Percentiles rank a stretch among this genome's conserved stretches.
These are phyloP conservation scores for Penicillium bovifimosum DNA, from an alignment of 495 filamentous ascomycete genomes.

Conservation along the genomic window DNA sequence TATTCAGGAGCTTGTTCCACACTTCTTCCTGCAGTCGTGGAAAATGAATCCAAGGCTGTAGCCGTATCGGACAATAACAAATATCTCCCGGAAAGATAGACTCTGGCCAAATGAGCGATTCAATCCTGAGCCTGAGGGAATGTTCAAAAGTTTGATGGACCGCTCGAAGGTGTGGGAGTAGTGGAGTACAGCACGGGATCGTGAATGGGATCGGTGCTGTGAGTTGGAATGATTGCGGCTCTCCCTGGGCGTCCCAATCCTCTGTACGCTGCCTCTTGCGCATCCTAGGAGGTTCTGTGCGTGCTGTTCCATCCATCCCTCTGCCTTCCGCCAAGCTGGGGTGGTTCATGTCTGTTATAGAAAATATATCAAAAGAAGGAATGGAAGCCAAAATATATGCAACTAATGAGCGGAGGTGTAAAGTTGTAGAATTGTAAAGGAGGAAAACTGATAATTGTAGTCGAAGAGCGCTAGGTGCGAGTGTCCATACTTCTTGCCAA, in stretches of 20 bases:
- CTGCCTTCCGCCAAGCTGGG: background rate
- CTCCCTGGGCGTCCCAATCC: background rate
- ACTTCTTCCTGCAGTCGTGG: constrained; percentile 19
- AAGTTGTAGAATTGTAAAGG: no score
- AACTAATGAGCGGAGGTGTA: no score
- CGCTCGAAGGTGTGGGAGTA: background rate
- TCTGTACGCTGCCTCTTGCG: background rate
- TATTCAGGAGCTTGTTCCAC: constrained; percentile 12
- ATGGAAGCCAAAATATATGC: no score
- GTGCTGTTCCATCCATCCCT: background rate
- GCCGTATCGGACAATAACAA: background rate
- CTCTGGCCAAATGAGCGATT: background rate
- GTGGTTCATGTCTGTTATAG: no score
- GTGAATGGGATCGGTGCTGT: background rate
- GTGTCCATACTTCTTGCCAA: no score
- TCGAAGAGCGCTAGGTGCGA: no score
- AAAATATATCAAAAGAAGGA: no score
- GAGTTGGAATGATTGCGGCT: background rate
- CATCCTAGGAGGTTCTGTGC: background rate
- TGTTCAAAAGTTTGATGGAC: background rate
- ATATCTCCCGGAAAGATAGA: background rate
- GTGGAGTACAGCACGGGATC: background rate
- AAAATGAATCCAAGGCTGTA: background rate
- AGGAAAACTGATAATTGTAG: no score
- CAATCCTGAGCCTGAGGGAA: background rate